Percentiles rank a stretch among this genome's conserved stretches.
These are phyloP conservation scores for Sordariomycetes sp. DNA, from an alignment of 2,329 filamentous ascomycete species.

Conservation along the genomic window DNA sequence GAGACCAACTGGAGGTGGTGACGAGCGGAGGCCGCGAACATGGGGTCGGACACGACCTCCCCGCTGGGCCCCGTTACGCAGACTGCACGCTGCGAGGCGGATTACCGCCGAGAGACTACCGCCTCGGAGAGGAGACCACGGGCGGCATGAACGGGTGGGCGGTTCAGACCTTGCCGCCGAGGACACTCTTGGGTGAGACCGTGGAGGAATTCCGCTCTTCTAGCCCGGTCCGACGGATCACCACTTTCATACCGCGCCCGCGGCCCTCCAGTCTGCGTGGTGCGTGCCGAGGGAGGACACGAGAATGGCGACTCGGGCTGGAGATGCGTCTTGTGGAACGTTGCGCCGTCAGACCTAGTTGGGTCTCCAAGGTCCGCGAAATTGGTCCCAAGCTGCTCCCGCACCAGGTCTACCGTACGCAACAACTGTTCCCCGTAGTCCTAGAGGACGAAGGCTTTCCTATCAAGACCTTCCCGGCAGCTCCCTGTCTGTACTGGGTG, in stretches of 20 bases:
- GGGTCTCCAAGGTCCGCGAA: not conserved
- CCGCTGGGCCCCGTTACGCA: not conserved
- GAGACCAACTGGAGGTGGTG: not conserved
- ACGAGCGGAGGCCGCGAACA: not conserved
- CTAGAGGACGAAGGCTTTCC: too few species aligned
- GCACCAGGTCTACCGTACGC: too few species aligned
- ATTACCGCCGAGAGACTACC: not conserved
- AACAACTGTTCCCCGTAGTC: too few species aligned
- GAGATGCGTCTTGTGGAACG: not conserved
- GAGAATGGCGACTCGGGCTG: not conserved
- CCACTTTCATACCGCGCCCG: not conserved
- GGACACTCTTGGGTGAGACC: not conserved
- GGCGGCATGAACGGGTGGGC: not conserved
- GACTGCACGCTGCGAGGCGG: not conserved
- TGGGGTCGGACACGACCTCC: not conserved
- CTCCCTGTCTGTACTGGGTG: too few species aligned
- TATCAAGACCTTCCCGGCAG: too few species aligned
- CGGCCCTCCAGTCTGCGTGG: not conserved
- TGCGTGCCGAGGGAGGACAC: not conserved
- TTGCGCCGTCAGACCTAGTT: not conserved
- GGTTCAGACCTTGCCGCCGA: not conserved
- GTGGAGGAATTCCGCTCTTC: not conserved
- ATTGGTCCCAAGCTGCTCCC: too few species aligned
- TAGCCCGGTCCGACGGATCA: not conserved
- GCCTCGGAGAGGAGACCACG: not conserved